Evolutionary conservation across 1,284 basidiomycete species (phyloP).

Genomic region (Hemileia vastatrix): DNA sequence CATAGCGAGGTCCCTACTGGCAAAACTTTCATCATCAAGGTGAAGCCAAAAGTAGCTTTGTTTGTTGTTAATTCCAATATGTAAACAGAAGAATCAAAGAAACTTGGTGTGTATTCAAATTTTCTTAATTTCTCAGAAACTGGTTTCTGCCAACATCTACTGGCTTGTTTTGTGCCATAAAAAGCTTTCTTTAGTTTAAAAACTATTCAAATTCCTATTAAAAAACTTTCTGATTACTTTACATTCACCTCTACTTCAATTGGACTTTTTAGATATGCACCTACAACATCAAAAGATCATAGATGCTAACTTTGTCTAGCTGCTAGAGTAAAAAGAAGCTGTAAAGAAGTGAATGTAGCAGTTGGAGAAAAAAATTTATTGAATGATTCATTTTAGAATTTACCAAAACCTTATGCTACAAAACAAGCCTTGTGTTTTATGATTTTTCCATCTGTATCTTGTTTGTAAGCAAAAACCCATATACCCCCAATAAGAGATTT

Average conservation of each 20-base stretch:
- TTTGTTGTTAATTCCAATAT: too few species aligned
- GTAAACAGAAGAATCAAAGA: too few species aligned
- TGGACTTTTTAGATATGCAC: not conserved
- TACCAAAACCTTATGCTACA: not conserved
- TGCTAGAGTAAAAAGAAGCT: not conserved
- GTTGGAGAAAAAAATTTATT: not conserved
- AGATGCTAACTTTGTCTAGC: not conserved
- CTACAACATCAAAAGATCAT: not conserved
- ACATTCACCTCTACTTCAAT: not conserved
- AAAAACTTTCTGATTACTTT: not conserved
- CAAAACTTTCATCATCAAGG: too few species aligned
- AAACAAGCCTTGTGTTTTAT: slow-evolving; percentile 1
- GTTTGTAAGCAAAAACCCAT: too few species aligned
- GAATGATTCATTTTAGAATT: not conserved
- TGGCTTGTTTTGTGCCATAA: not conserved
- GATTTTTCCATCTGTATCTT: not conserved
- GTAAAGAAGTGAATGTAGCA: not conserved
- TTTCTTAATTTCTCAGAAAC: too few species aligned
- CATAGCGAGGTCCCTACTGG: too few species aligned
- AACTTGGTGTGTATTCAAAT: too few species aligned
- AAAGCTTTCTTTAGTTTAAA: not conserved
- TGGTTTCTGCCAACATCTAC: not conserved
- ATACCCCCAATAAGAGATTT: too few species aligned
- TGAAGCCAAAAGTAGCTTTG: too few species aligned
- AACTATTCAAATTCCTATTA: too few species aligned